These are phyloP conservation scores for Clonostachys rhizophaga DNA, from an alignment of 2,329 filamentous ascomycete genomes.

Conservation along the genomic window DNA sequence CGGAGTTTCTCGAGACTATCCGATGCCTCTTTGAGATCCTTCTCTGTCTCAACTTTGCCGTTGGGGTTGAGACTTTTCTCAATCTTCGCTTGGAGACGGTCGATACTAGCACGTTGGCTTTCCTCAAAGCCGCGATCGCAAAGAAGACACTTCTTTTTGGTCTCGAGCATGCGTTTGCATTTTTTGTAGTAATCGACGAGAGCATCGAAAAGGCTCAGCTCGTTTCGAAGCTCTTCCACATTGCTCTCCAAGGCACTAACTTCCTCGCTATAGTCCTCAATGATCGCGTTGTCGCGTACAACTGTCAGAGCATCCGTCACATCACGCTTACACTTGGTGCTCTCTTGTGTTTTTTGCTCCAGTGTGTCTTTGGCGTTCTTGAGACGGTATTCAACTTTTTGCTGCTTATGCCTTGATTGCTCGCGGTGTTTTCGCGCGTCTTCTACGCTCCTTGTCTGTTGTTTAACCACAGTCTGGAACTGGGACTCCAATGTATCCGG, in stretches of 20 bases:
- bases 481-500: slow-evolving; percentile 64
- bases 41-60: slow-evolving; percentile 57
- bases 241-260: slow-evolving; percentile 49
- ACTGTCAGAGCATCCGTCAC: slow-evolving; percentile 43
- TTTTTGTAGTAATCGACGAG: slow-evolving; percentile 68
- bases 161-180: slow-evolving; percentile 60
- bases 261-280: slow-evolving; percentile 51
- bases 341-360: slow-evolving; percentile 59
- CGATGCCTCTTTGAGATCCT: slow-evolving; percentile 48
- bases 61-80: slow-evolving; percentile 58
- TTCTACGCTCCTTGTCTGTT: slow-evolving; percentile 51
- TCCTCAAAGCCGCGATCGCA: slow-evolving; percentile 69
- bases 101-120: slow-evolving; percentile 48
- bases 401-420: slow-evolving; percentile 64
- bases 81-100: slow-evolving; percentile 63
- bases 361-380: slow-evolving; percentile 60
- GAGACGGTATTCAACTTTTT: slow-evolving; percentile 71
- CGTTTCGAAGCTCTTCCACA: slow-evolving; percentile 55
- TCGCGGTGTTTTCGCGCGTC: slow-evolving; percentile 70
- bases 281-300: slow-evolving; percentile 34
- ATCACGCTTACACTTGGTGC: slow-evolving; percentile 53
- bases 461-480: slow-evolving; percentile 60
- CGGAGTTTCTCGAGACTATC: slow-evolving; percentile 53
- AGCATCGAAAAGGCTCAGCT: slow-evolving; percentile 64
- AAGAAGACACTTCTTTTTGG: slow-evolving; percentile 69